These are phyloP conservation scores for Neolentinus lepideus DNA, from an alignment of 1,284 basidiomycete species.

Conservation along the genomic window DNA sequence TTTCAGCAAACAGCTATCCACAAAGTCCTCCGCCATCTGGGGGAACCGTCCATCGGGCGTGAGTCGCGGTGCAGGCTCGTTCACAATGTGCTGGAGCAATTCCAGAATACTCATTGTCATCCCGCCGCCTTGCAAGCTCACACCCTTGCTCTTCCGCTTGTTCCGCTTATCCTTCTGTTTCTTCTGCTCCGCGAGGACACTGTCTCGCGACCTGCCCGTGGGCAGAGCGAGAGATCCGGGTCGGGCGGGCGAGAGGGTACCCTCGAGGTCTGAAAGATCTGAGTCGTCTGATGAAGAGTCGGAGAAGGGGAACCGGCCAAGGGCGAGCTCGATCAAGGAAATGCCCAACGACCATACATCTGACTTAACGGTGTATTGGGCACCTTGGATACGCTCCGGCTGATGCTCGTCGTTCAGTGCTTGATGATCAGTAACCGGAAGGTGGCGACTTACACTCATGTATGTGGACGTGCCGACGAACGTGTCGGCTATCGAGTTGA, in stretches of 20 bases:
- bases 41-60: constrained; percentile 67
- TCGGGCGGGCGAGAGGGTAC: constrained; percentile 53
- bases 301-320: constrained; percentile 90
- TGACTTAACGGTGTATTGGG: constrained; percentile 95
- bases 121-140: constrained; percentile 82
- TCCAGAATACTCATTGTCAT: constrained; percentile 98
- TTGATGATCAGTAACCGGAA: constrained; percentile 8
- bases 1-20: constrained; percentile 81
- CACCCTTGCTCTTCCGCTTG: constrained; percentile 70
- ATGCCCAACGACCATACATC: constrained; percentile 98
- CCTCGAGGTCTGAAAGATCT: constrained; percentile 64
- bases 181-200: constrained; percentile 18
- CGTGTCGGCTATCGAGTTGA: constrained; percentile 98
- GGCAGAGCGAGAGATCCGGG: constrained; percentile 35
- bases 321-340: constrained; percentile 88
- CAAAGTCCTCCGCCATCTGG: constrained; percentile 65
- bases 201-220: constrained; percentile 9
- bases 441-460: constrained; percentile 82
- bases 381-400: constrained; percentile 98
- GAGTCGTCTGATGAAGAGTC: constrained; percentile 60
- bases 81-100: constrained; percentile 95
- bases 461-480: constrained; percentile 99
- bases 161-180: constrained; percentile 37
- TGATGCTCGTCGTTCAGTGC: constrained; percentile 24
- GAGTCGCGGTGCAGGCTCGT: constrained; percentile 86